phyloP scores from a whole-genome alignment of 345 rosid genomes.

The Eucalyptus paniculata region DNA sequence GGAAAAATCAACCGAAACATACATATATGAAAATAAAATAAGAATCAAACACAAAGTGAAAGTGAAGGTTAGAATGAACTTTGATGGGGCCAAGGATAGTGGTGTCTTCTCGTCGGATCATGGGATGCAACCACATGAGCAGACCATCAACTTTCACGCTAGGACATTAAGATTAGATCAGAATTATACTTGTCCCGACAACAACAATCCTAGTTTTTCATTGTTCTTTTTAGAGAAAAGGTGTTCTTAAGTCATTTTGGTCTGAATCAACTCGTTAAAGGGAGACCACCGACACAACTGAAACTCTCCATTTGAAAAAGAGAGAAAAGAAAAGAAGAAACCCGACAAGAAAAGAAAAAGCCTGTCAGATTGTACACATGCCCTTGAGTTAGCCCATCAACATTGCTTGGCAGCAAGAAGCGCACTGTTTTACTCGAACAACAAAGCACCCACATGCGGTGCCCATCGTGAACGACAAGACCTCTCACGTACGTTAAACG shows the following conservation, averaged over 20 bases:
- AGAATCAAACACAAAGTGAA: not conserved
- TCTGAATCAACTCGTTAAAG: not conserved
- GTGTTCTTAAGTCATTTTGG: not conserved
- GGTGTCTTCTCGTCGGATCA: not conserved
- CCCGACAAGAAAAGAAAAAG: not conserved
- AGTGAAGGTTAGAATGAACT: not conserved
- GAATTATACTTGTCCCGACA: not conserved
- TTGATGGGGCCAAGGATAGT: not conserved
- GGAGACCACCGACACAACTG: not conserved
- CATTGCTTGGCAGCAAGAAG: not conserved
- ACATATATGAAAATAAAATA: not conserved
- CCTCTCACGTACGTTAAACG: not conserved
- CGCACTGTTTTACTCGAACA: not conserved
- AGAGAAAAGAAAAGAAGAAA: not conserved
- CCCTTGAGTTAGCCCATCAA: not conserved
- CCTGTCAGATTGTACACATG: not conserved
- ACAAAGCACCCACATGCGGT: not conserved
- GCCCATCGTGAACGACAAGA: not conserved
- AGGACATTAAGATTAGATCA: not conserved
- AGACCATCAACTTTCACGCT: not conserved
- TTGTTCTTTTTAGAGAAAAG: not conserved
- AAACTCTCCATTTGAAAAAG: not conserved
- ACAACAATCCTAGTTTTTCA: not conserved
- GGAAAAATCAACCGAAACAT: not conserved
- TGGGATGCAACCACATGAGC: not conserved